These are phyloP conservation scores for Trichoderma pleuroti DNA, from an alignment of 2,329 filamentous ascomycete genomes.

Conservation along the genomic window DNA sequence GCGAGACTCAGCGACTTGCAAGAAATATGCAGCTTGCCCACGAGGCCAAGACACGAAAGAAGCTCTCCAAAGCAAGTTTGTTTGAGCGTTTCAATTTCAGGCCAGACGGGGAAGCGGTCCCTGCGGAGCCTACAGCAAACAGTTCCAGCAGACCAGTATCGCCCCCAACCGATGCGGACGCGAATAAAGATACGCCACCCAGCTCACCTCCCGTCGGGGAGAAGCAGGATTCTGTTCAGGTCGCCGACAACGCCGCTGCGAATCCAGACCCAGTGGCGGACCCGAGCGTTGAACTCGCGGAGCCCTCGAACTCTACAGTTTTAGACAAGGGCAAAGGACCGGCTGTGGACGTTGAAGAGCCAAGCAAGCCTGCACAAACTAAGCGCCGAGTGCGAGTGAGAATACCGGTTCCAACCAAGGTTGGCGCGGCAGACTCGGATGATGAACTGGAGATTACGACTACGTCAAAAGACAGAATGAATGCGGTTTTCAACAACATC, in stretches of 20 bases:
- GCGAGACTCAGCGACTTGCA: slow-evolving; percentile 87
- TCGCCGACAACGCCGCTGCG: slow-evolving; percentile 12
- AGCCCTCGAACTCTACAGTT: slow-evolving; percentile 31
- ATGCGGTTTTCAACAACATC: slow-evolving; percentile 66
- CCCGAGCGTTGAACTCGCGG: slow-evolving; percentile 37
- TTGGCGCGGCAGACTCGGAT: slow-evolving; percentile 44
- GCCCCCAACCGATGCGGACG: slow-evolving; percentile 52
- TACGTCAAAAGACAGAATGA: slow-evolving; percentile 49
- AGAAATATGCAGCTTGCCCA: slow-evolving; percentile 89
- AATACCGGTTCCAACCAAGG: slow-evolving; percentile 41
- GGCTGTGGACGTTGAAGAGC: slow-evolving; percentile 20
- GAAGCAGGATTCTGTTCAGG: slow-evolving; percentile 25
- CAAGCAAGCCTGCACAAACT: slow-evolving; percentile 27
- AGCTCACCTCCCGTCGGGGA: slow-evolving; percentile 59
- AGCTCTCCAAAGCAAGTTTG: slow-evolving; percentile 76
- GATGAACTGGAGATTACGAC: slow-evolving; percentile 63
- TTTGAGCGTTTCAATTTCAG: slow-evolving; percentile 81
- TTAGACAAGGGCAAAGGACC: slow-evolving; percentile 56
- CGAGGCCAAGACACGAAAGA: slow-evolving; percentile 86
- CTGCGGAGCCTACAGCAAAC: slow-evolving; percentile 35
- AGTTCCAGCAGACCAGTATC: slow-evolving; percentile 57
- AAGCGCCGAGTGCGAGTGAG: slow-evolving; percentile 52
- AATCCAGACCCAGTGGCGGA: slow-evolving; percentile 32
- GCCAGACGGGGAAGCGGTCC: slow-evolving; percentile 35
- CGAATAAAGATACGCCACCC: slow-evolving; percentile 61